Base-by-base conservation (phyloP, 331 rosid species). In the Erythrophleum ivorense region DNA sequence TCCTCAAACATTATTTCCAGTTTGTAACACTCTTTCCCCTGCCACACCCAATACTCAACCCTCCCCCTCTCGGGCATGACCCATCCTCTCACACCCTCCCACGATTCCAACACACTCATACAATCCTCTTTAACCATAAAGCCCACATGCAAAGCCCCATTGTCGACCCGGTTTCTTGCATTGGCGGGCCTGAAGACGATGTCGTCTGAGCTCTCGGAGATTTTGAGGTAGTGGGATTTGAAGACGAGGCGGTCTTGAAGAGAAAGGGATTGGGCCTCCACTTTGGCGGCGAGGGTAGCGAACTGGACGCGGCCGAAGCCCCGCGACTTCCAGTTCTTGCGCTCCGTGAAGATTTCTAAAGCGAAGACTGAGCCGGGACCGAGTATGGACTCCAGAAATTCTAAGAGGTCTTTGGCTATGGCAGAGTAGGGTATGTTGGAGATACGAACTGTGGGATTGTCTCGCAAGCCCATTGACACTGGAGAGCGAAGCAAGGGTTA, bases 291-390 rank as follows among this genome's bases (percentile, higher is more conserved):
- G 45, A 84, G 80, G 38, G 90, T 69, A 0, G 90, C 66, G 91
- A 95, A 95, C 89, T 95, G 98, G 59, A 93, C 83, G 18, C 97
- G 92, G 8, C 97, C 98, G 18, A 53, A 58, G 80, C 93, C 91
- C 5, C 97, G 92, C 0, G 98, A 88, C 75, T 89, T 93, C 97
- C 99, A 95, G 87, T 91, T 91, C 71, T 81, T 36, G 81, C 87
- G 91, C 50, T 88, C 94, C 58, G 86, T 79, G 79, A 68, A 66
- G 87, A 93, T 95, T 69, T 95, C 96, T 15, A 93, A 62, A 82
- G 99, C 99, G 88, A 83, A 95, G 80, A 91, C 78, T 21, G 93
- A 84, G 80, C 88, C 86, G 16, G 73, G 57, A 3, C 92, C 96
- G 5, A 91, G 81, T 10, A 49, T 71, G 63, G 94, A 81, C 31